Evolutionary conservation across 352 stramenopile genomes (phyloP).

Genomic region (Phytophthora cajani): DNA sequence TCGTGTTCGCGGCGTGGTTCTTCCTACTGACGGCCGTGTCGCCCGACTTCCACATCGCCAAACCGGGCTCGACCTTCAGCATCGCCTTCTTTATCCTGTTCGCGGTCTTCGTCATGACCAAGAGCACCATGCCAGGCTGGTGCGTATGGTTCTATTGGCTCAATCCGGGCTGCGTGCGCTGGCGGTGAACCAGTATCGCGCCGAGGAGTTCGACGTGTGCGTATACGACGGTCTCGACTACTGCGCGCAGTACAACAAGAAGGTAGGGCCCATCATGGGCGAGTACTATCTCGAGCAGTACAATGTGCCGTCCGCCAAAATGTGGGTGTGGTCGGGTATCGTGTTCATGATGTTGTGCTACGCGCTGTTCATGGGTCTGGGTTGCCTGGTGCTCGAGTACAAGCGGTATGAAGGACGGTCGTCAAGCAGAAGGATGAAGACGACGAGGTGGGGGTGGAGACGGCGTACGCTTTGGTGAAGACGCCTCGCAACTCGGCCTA

Average conservation of each 20-base stretch:
- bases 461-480: conserved; percentile 16
- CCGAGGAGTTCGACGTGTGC: conserved; percentile 3
- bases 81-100: conserved; percentile 65
- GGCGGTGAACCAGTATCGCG: conserved; percentile 39
- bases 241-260: conserved; percentile 34
- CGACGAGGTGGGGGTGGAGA: neutral
- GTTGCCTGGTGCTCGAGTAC: conserved; percentile 10
- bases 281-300: conserved; percentile 44
- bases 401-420: conserved; percentile 5
- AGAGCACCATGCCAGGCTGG: conserved; percentile 50
- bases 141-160: conserved; percentile 38
- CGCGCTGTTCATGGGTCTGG: conserved; percentile 8
- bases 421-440: neutral
- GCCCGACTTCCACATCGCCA: conserved; percentile 47
- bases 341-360: conserved; percentile 28
- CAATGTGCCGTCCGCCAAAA: conserved; percentile 12
- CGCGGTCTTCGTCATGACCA: conserved; percentile 56
- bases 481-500: neutral
- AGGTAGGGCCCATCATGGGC: too few species aligned
- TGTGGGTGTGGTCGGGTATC: neutral
- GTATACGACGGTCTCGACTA: conserved; percentile 33
- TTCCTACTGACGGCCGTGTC: conserved; percentile 39
- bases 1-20: conserved; percentile 48
- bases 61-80: conserved; percentile 51
- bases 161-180: conserved; percentile 46